A percentile compares a stretch with the other conserved stretches of the same genome.
phyloP scores from a whole-genome alignment of 1,284 basidiomycete genomes.

The Fomitiporia mediterranea region DNA sequence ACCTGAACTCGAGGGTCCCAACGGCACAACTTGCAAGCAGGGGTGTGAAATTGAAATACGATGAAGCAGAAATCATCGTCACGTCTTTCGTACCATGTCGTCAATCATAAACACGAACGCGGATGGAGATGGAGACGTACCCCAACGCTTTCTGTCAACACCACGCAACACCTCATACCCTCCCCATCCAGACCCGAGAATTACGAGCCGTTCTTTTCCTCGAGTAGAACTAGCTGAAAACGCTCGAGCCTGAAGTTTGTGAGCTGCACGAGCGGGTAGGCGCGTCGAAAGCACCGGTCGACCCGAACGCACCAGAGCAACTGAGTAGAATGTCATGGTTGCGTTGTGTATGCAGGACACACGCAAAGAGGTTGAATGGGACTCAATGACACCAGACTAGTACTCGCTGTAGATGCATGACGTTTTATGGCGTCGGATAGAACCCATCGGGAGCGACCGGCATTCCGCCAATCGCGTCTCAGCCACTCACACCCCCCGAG shows the following conservation, averaged over 20 bases:
- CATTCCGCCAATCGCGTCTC: too few relatives aligned
- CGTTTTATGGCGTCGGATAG: too few relatives aligned
- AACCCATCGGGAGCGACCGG: too few relatives aligned
- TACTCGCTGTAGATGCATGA: too few relatives aligned
- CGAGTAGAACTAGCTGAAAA: constrained; percentile 28
- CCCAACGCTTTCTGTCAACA: constrained; percentile 64
- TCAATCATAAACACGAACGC: not conserved
- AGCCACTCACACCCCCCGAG: too few relatives aligned
- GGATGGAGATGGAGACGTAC: constrained; percentile 41
- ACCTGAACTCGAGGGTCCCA: constrained; percentile 78
- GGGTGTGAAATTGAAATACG: constrained; percentile 84
- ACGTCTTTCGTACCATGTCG: constrained; percentile 45
- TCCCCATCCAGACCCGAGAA: constrained; percentile 83
- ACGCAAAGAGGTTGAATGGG: too few relatives aligned
- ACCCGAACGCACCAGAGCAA: too few relatives aligned
- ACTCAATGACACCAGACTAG: too few relatives aligned
- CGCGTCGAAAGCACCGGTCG: too few relatives aligned
- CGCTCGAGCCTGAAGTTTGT: not conserved
- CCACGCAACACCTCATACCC: constrained; percentile 69
- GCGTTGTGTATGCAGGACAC: too few relatives aligned
- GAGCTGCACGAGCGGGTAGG: not conserved
- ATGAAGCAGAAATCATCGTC: constrained; percentile 67
- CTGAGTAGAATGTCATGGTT: too few relatives aligned
- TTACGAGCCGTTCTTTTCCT: constrained; percentile 63
- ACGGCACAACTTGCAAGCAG: constrained; percentile 73